These are phyloP conservation scores for Magnolia sinica DNA, from an alignment of 164 flowering plant species.

Conservation along the genomic window DNA sequence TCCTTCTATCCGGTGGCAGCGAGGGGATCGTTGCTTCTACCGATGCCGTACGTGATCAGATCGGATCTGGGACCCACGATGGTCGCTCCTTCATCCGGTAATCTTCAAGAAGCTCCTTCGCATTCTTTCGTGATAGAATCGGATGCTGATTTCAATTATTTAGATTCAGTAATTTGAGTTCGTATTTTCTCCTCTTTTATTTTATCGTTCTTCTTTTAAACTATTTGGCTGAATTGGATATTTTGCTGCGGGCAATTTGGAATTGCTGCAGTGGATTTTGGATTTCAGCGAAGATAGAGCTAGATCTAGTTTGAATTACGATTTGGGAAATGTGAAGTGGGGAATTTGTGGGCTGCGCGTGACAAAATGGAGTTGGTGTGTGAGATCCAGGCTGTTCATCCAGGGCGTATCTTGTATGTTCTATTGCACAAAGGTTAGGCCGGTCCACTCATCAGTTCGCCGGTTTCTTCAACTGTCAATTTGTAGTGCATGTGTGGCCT, in stretches of 20 bases:
- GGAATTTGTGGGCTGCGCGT: neutral
- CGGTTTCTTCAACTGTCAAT: neutral
- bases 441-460: neutral
- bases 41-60: neutral
- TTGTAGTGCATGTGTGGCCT: neutral
- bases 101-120: too few relatives aligned
- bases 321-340: neutral
- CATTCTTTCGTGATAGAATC: neutral
- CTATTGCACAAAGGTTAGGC: neutral
- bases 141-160: too few relatives aligned
- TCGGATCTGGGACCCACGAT: conserved; percentile 3
- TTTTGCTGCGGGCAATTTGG: too few relatives aligned
- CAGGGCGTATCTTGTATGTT: neutral
- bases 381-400: neutral
- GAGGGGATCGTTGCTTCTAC: conserved; percentile 63
- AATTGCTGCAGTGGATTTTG: neutral
- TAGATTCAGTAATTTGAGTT: neutral
- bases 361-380: neutral
- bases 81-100: conserved; percentile 15
- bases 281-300: neutral
- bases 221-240: neutral
- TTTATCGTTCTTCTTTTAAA: neutral
- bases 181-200: neutral
- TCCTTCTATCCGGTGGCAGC: conserved; percentile 86
- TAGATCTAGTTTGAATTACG: neutral